These are phyloP conservation scores for Buddleja alternifolia DNA, from an alignment of 257 asterid genomes.

Conservation along the genomic window DNA sequence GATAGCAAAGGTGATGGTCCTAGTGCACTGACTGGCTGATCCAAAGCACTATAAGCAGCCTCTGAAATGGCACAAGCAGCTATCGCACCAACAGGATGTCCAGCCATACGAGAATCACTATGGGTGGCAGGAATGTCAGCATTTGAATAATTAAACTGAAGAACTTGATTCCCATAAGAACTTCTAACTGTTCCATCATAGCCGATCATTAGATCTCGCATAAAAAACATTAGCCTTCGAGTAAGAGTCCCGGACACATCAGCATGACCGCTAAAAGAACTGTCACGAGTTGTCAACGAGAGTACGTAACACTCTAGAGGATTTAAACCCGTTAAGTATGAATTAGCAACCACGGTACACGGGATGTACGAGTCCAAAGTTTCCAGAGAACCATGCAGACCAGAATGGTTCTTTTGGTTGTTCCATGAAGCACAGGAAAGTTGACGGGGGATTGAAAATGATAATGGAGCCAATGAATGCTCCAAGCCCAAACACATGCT, in stretches of 20 bases:
- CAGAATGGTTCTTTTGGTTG: slow-evolving; percentile 43
- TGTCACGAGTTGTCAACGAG: slow-evolving; percentile 81
- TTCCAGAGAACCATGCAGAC: slow-evolving; percentile 31
- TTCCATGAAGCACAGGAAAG: slow-evolving; percentile 89
- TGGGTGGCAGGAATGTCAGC: slow-evolving; percentile 19
- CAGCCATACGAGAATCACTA: slow-evolving; percentile 46
- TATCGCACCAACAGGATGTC: slow-evolving; percentile 90
- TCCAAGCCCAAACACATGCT: slow-evolving; percentile 94
- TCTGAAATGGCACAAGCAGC: slow-evolving; percentile 97
- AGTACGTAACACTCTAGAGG: slow-evolving; percentile 80
- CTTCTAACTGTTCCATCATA: slow-evolving; percentile 96
- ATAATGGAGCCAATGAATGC: slow-evolving; percentile 70
- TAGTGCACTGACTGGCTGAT: slow-evolving; percentile 88
- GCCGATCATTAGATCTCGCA: slow-evolving; percentile 74
- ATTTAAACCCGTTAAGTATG: slow-evolving; percentile 77
- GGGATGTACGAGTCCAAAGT: slow-evolving; percentile 53
- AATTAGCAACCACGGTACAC: slow-evolving; percentile 64
- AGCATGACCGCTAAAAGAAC: slow-evolving; percentile 95
- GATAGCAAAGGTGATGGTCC: slow-evolving; percentile 86
- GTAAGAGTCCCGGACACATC: slow-evolving; percentile 86
- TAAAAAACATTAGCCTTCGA: slow-evolving; percentile 75
- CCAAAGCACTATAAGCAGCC: slow-evolving; percentile 96
- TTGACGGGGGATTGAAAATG: slow-evolving; percentile 66
- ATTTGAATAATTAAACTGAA: slow-evolving; percentile 63
- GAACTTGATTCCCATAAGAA: slow-evolving; percentile 74